phyloP scores from a whole-genome alignment of 1,139 yeast genomes.

The Debaryomyces udenii region DNA sequence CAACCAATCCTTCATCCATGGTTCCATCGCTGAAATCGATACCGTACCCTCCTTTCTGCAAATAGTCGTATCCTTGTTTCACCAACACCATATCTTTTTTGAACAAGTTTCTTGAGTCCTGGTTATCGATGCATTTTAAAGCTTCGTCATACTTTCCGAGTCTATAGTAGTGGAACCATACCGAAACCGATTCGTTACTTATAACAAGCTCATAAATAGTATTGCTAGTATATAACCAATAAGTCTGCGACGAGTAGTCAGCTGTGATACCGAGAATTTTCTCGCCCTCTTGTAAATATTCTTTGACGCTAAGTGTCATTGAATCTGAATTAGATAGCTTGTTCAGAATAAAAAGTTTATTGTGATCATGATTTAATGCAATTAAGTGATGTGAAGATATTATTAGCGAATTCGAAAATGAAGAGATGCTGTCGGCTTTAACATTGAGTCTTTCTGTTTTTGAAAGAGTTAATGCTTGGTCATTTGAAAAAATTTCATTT shows the following conservation, averaged over 20 bases:
- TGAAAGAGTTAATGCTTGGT: slow-evolving; percentile 29
- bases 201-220: slow-evolving; percentile 55
- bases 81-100: slow-evolving; percentile 57
- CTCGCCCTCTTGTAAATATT: slow-evolving; percentile 28
- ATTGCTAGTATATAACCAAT: slow-evolving; percentile 23
- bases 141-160: slow-evolving; percentile 73
- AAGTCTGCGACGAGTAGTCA: slow-evolving; percentile 50
- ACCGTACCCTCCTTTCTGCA: slow-evolving; percentile 48
- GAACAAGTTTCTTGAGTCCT: slow-evolving; percentile 27
- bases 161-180: slow-evolving; percentile 74
- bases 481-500: slow-evolving; percentile 30
- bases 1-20: slow-evolving; percentile 18
- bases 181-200: slow-evolving; percentile 67
- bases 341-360: slow-evolving; percentile 25
- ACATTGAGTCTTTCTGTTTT: slow-evolving; percentile 18
- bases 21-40: slow-evolving; percentile 22
- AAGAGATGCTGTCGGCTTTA: slow-evolving; percentile 4
- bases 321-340: slow-evolving; percentile 25
- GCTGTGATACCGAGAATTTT: slow-evolving; percentile 57
- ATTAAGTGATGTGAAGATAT: slow-evolving; percentile 32
- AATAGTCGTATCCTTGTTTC: slow-evolving; percentile 65
- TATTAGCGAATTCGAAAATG: slow-evolving; percentile 16
- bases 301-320: slow-evolving; percentile 14
- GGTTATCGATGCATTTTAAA: slow-evolving; percentile 44
- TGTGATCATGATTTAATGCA: slow-evolving; percentile 19